Conservation (phyloP, 345 rosid species). For the Salix viminalis region DNA sequence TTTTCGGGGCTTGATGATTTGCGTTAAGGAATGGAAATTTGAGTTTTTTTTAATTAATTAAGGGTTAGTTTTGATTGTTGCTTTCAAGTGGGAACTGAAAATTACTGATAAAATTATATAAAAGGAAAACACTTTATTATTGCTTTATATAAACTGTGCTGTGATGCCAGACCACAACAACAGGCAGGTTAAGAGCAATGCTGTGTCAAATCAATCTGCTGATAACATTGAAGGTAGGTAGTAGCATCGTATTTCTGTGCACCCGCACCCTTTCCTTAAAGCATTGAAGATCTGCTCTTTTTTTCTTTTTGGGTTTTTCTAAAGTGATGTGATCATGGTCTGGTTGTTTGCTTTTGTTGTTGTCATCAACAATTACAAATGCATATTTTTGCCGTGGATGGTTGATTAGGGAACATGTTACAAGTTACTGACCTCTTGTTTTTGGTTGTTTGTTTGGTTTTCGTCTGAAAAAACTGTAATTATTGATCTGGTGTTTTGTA, state of each 20-base stretch:
- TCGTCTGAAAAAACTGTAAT: neutral
- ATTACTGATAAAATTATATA: neutral
- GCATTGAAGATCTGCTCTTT: slow-evolving; percentile 24
- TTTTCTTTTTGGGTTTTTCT: neutral
- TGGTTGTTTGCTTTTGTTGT: neutral
- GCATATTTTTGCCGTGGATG: neutral
- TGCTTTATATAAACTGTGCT: neutral
- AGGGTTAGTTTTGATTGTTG: neutral
- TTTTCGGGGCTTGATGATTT: neutral
- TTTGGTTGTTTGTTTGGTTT: neutral
- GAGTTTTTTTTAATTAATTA: neutral
- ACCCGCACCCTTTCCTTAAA: neutral
- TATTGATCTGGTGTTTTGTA: neutral
- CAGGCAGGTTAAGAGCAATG: slow-evolving; percentile 57
- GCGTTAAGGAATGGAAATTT: neutral
- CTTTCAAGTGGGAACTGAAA: neutral
- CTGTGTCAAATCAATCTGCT: slow-evolving; percentile 50
- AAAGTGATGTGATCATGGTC: neutral
- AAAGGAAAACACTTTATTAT: neutral
- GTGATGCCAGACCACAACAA: slow-evolving; percentile 53
- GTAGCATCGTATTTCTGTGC: slow-evolving; percentile 12
- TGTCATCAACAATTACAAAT: neutral
- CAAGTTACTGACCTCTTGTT: neutral
- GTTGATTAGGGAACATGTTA: neutral
- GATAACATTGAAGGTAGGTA: slow-evolving; percentile 58